Base-by-base conservation (phyloP, 140 eudicot species). In the Oenanthe javanica region DNA sequence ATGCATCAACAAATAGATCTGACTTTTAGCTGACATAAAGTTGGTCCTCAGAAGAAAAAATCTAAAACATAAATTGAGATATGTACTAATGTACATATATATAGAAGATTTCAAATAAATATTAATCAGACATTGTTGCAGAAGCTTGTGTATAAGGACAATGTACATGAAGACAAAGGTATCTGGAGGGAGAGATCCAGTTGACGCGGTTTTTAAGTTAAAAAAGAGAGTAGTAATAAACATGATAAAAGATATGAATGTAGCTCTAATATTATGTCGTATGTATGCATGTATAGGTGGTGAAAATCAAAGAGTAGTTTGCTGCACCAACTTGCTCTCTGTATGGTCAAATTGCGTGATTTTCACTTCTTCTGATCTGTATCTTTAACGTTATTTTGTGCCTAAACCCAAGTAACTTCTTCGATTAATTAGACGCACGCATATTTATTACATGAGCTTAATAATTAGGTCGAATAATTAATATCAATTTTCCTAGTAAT, bases 321-420 rank as follows among this genome's bases (percentile, higher is more conserved):
- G 89, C 79, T 83, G 85, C 85, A 86, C 86, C 89, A 86, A 83
- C 87, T 83, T 83, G 64, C 84, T 69, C 76, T 72, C 83, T 64
- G 19, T 10, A 45, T 66, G 42, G 86, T 82, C 88, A 83, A 82
- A 74, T 73, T 40, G 16, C 63, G 82, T 74, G 36, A 74, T 74
- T 45, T 74, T 77, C 84, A 81, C 82, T 70, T 83, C 82, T 72
- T 43, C 51, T 43, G 31, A 31, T 31, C 51, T 72, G 6, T 69
- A 69, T 36, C 74, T 69, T 43, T 42, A 11, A n/a, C 23, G 15
- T 18, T 18, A 40, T 21, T 72, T 72, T 42, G 47, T 69, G 74
- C 46, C 74, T 42, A 47, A 40, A 18, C 1, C 36, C 52, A 18
- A 18, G 13, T 72, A 0, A 42, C 4, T 38, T 31, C 57, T 59